Evolutionary conservation across 164 flowering plant species (phyloP).

Genomic region (Kalanchoe fedtschenkoi): DNA sequence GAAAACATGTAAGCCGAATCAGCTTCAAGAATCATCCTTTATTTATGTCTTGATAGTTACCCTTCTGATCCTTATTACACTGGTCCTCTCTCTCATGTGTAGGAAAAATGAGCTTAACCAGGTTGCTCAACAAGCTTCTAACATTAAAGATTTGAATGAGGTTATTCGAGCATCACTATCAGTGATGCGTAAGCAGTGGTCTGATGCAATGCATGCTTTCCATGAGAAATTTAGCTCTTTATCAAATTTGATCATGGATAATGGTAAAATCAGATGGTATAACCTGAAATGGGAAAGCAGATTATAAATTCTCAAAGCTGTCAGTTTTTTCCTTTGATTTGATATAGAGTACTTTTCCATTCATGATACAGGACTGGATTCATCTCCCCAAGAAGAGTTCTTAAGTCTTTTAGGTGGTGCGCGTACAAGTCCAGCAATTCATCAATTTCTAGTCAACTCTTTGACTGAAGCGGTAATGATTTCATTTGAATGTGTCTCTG

Average conservation of each 20-base stretch:
- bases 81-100: not conserved
- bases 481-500: conserved; percentile 5
- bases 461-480: conserved; percentile 80
- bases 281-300: not conserved
- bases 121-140: conserved; percentile 93
- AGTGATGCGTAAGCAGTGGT: conserved; percentile 88
- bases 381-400: conserved; percentile 87
- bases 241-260: conserved; percentile 54
- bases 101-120: conserved; percentile 97
- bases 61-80: not conserved
- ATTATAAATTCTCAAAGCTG: not conserved
- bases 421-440: conserved; percentile 79
- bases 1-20: not conserved
- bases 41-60: not conserved
- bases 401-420: conserved; percentile 89
- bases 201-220: conserved; percentile 72
- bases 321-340: conserved; percentile 4
- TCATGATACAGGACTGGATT: conserved; percentile 54
- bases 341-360: conserved; percentile 8
- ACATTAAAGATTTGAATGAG: conserved; percentile 73
- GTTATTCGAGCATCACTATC: conserved; percentile 69
- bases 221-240: conserved; percentile 73
- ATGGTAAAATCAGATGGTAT: conserved; percentile 46
- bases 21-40: not conserved
- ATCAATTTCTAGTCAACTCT: conserved; percentile 85